A percentile compares a stretch with the other conserved stretches of the same genome.
Conservation (phyloP, 192 early-diverging fungal species). For the Coemansia sp. region DNA sequence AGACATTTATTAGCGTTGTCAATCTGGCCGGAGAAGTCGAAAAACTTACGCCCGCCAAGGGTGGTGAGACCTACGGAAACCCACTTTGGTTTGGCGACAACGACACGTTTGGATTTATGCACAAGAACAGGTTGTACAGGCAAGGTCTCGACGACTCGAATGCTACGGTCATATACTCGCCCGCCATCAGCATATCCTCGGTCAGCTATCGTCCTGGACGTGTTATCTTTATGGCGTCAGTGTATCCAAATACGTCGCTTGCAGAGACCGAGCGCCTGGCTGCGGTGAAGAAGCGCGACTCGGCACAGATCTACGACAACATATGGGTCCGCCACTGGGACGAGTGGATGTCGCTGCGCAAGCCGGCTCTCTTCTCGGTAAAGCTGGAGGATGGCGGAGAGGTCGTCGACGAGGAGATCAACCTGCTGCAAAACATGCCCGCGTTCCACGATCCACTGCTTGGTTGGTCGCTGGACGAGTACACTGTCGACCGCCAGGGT, state of each 20-base stretch:
- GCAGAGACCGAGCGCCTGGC: constrained; percentile 28
- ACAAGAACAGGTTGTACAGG: constrained; percentile 19
- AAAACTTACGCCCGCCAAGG: constrained; percentile 7
- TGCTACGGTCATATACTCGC: constrained; percentile 11
- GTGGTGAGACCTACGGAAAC: constrained; percentile 14
- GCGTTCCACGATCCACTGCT: constrained; percentile 22
- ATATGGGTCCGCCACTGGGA: constrained; percentile 79
- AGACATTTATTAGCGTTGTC: constrained; percentile 21
- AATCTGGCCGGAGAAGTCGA: constrained; percentile 5
- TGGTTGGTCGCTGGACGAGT: constrained; percentile 54
- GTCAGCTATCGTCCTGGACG: constrained; percentile 6
- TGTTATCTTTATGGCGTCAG: constrained; percentile 26
- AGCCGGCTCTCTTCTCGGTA: constrained; percentile 18
- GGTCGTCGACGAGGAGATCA: constrained; percentile 8
- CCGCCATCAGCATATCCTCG: constrained; percentile 9
- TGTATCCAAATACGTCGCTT: constrained; percentile 55
- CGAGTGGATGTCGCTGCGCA: constrained; percentile 52
- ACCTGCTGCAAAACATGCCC: constrained; percentile 12
- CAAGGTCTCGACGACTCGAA: neutral
- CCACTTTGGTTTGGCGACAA: constrained; percentile 30
- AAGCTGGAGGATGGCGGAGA: constrained; percentile 15
- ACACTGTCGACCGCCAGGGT: constrained; percentile 62
- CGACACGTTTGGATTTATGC: constrained; percentile 18
- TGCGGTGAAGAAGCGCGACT: constrained; percentile 32
- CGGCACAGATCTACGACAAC: constrained; percentile 60